Evolutionary conservation across 1,284 basidiomycete species (phyloP).

Genomic region (Ustilago esculenta): DNA sequence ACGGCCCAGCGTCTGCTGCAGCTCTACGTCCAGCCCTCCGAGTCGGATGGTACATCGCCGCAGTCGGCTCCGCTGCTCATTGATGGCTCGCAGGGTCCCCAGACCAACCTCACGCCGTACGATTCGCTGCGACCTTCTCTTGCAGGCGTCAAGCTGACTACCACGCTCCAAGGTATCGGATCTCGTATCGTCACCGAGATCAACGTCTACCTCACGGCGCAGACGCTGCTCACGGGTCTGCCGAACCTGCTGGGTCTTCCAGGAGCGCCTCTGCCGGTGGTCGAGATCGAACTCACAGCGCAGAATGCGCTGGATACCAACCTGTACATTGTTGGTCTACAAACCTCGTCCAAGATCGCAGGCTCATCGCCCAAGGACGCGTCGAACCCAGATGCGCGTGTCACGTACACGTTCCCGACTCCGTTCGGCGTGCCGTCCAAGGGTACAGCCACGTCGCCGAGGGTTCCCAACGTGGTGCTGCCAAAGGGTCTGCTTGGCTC

Average conservation of each 20-base stretch:
- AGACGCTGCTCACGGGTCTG: conserved; percentile 36
- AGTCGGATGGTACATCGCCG: conserved; percentile 19
- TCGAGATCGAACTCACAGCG: conserved; percentile 40
- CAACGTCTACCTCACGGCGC: conserved; percentile 42
- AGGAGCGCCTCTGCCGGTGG: conserved; percentile 8
- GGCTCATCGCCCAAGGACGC: conserved; percentile 28
- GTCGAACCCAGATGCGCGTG: conserved; percentile 21
- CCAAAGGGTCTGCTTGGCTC: conserved; percentile 48
- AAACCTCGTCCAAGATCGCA: conserved; percentile 29
- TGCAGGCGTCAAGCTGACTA: conserved; percentile 72
- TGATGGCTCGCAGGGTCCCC: conserved; percentile 34
- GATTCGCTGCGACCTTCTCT: conserved; percentile 74
- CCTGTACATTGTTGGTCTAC: conserved; percentile 36
- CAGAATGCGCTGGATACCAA: conserved; percentile 40
- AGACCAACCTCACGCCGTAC: conserved; percentile 73
- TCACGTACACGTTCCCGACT: conserved; percentile 48
- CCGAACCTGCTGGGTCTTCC: conserved; percentile 16
- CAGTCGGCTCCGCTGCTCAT: conserved; percentile 29
- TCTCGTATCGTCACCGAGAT: conserved; percentile 50
- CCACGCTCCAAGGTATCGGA: conserved; percentile 70
- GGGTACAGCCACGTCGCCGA: conserved; percentile 21
- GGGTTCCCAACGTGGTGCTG: conserved; percentile 45
- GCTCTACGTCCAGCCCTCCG: conserved; percentile 57
- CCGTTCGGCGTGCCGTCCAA: conserved; percentile 11
- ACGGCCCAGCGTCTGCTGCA: conserved; percentile 70